Conservation (phyloP, 352 stramenopile species). For the Globisporangium spinosum region DNA sequence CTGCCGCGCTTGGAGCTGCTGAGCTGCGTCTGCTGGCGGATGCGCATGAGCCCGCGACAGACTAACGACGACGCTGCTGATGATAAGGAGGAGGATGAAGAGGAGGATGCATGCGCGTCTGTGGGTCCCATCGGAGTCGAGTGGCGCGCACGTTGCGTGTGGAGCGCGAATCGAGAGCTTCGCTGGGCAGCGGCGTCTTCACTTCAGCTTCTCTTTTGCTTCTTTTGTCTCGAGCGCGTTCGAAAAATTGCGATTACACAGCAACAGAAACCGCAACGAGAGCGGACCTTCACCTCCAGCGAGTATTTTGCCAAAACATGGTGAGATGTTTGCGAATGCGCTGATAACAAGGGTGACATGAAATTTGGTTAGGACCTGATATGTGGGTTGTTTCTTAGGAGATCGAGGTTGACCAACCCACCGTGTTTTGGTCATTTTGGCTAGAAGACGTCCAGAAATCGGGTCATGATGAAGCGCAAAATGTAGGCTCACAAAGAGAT, state of each 20-base stretch:
- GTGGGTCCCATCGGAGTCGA: slow-evolving; percentile 1
- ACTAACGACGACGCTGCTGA: not conserved
- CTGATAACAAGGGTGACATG: not conserved
- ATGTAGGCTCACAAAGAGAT: too few relatives aligned
- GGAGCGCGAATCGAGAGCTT: not conserved
- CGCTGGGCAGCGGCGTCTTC: not conserved
- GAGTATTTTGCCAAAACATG: not conserved
- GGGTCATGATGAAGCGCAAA: too few relatives aligned
- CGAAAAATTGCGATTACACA: slow-evolving; percentile 3
- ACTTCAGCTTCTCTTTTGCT: not conserved
- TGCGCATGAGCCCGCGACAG: slow-evolving; percentile 39
- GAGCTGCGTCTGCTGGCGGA: slow-evolving; percentile 34
- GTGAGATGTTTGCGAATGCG: not conserved
- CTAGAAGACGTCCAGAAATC: not conserved
- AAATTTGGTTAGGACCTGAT: not conserved
- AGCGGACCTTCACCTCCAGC: not conserved
- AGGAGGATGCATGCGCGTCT: not conserved
- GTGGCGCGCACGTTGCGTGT: not conserved
- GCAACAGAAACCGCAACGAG: not conserved
- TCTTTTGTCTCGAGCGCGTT: not conserved
- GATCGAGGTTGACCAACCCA: not conserved
- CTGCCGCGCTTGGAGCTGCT: slow-evolving; percentile 4
- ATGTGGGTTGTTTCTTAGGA: not conserved
- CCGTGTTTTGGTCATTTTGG: not conserved
- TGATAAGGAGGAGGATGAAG: not conserved